Percentiles rank a stretch among this genome's conserved stretches.
These are phyloP conservation scores for Apiosordaria backusii DNA, from an alignment of 495 filamentous ascomycete species.

Conservation along the genomic window DNA sequence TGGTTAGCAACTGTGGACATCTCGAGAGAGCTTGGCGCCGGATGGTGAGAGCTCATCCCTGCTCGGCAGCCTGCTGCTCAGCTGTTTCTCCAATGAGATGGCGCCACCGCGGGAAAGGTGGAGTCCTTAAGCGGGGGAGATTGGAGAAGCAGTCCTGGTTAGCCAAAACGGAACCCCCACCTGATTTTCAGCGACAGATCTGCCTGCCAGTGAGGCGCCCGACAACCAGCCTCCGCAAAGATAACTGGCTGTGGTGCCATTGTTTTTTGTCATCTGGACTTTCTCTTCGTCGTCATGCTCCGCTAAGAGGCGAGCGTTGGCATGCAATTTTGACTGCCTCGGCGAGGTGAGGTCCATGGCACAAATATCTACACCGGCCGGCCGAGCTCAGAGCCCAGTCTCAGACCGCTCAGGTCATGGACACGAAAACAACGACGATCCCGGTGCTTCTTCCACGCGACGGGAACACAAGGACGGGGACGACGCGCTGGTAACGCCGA, in stretches of 20 bases:
- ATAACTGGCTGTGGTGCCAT: background rate
- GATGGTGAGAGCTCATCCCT: background rate
- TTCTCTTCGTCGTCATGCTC: background rate
- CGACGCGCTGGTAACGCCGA: slow-evolving; percentile 10
- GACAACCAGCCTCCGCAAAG: background rate
- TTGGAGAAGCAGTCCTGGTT: background rate
- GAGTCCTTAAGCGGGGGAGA: background rate
- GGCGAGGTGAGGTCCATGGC: slow-evolving; percentile 1
- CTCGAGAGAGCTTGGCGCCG: background rate
- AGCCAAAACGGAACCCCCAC: background rate
- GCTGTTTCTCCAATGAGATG: background rate
- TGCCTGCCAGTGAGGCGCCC: background rate
- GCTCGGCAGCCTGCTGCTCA: background rate
- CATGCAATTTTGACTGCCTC: slow-evolving; percentile 2
- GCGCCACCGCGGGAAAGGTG: background rate
- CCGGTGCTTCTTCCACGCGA: background rate
- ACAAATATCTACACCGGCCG: slow-evolving; percentile 6
- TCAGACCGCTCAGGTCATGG: background rate
- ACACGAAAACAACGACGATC: background rate
- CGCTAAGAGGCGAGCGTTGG: background rate
- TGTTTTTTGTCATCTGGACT: background rate
- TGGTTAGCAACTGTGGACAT: background rate
- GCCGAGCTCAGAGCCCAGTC: slow-evolving; percentile 13
- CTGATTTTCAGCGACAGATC: background rate
- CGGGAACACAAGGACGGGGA: background rate